Evolutionary conservation across 768 basidiomycete genomes (phyloP).

Genomic region (Lentinula aciculospora): DNA sequence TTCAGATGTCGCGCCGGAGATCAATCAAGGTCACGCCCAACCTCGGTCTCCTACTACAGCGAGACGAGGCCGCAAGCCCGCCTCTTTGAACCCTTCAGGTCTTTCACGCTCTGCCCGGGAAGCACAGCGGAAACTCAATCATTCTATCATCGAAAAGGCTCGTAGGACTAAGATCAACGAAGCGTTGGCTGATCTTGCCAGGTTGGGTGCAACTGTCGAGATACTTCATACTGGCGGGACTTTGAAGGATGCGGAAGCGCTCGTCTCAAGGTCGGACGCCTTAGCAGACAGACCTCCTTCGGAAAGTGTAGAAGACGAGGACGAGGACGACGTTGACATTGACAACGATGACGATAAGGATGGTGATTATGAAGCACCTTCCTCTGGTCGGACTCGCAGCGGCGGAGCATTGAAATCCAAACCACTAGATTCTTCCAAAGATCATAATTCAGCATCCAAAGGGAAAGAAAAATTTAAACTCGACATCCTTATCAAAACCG

Average conservation of each 20-base stretch:
- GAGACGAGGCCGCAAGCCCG: conserved; percentile 72
- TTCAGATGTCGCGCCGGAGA: not conserved
- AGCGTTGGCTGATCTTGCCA: conserved; percentile 54
- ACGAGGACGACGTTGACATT: conserved; percentile 19
- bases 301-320: not conserved
- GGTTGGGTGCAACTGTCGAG: conserved; percentile 10
- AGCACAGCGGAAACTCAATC: conserved; percentile 86
- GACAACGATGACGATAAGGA: conserved; percentile 30
- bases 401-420: conserved; percentile 16
- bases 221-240: not conserved
- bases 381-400: conserved; percentile 19
- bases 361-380: conserved; percentile 27
- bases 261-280: not conserved
- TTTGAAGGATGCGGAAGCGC: not conserved
- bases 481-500: conserved; percentile 82
- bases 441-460: conserved; percentile 21
- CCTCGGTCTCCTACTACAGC: not conserved
- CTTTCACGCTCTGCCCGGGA: conserved; percentile 77
- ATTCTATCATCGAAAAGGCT: conserved; percentile 92
- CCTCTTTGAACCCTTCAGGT: conserved; percentile 25
- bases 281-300: not conserved
- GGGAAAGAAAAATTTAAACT: conserved; percentile 83
- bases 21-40: not conserved
- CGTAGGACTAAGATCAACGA: conserved; percentile 95
- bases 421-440: not conserved